Conservation (phyloP, 148 eudicot species). For the Rhododendron vialii region DNA sequence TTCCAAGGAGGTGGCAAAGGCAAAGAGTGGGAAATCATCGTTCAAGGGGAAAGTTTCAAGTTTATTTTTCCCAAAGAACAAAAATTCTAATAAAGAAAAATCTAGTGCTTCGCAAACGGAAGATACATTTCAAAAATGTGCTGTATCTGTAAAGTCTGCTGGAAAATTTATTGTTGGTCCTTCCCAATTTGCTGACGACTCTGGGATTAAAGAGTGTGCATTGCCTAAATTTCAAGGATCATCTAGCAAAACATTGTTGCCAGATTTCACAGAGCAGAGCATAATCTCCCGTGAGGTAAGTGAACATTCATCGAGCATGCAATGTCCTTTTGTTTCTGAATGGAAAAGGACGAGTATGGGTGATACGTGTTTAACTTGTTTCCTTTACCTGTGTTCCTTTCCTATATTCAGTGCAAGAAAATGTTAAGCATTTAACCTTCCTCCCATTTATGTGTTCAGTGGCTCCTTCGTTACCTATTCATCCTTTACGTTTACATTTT, state of each 20-base stretch:
- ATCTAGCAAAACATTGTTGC: constrained; percentile 20
- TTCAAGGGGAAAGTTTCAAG: constrained; percentile 74
- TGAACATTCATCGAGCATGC: neutral
- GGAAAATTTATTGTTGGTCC: constrained; percentile 20
- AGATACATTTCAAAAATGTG: constrained; percentile 28
- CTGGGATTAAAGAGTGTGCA: constrained; percentile 21
- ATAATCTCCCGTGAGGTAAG: constrained; percentile 51
- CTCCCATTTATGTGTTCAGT: neutral
- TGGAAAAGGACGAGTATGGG: neutral
- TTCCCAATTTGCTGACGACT: constrained; percentile 23
- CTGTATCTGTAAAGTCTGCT: constrained; percentile 17
- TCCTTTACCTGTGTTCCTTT: neutral
- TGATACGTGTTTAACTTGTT: neutral
- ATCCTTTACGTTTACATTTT: neutral
- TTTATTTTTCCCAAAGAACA: constrained; percentile 76
- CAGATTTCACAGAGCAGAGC: constrained; percentile 26
- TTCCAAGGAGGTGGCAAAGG: constrained; percentile 41
- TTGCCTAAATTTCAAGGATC: constrained; percentile 30
- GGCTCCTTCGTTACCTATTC: neutral
- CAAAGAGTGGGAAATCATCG: constrained; percentile 51
- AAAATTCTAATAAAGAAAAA: constrained; percentile 48
- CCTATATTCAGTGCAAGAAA: neutral
- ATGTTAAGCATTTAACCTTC: neutral
- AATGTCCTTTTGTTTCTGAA: neutral
- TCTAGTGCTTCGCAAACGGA: constrained; percentile 28